phyloP scores from a whole-genome alignment of 2,329 filamentous ascomycete genomes.

The Hypoxylon sp. region DNA sequence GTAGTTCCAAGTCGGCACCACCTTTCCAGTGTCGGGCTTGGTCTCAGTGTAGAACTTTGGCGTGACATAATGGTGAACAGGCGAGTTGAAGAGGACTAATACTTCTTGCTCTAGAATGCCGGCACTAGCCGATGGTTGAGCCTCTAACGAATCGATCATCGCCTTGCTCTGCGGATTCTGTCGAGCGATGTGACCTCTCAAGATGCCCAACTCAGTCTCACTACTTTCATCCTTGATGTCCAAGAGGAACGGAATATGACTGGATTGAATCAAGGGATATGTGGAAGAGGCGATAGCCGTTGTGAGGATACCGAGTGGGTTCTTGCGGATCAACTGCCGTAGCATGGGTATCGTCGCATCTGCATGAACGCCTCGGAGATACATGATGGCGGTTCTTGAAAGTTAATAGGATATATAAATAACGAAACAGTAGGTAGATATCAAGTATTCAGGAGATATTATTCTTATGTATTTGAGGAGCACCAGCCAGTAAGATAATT shows the following conservation, averaged over 20 bases:
- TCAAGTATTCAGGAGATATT: not conserved
- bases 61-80: conserved; percentile 73
- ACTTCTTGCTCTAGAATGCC: conserved; percentile 65
- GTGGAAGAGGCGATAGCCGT: conserved; percentile 68
- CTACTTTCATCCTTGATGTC: conserved; percentile 61
- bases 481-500: not conserved
- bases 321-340: conserved; percentile 68
- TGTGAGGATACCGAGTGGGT: conserved; percentile 73
- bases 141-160: conserved; percentile 63
- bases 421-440: not conserved
- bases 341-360: conserved; percentile 65
- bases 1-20: conserved; percentile 80
- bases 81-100: conserved; percentile 71
- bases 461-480: not conserved
- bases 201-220: conserved; percentile 58
- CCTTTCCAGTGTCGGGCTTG: conserved; percentile 73
- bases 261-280: conserved; percentile 67
- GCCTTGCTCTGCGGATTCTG: conserved; percentile 74
- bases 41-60: conserved; percentile 77
- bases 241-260: conserved; percentile 72
- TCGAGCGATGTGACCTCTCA: conserved; percentile 73
- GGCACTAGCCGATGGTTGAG: conserved; percentile 43
- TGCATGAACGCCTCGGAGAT: conserved; percentile 67
- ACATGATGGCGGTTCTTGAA: conserved; percentile 60
- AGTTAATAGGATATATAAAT: not conserved